Evolutionary conservation across 768 basidiomycete species (phyloP).

Genomic region (Phylloporus rhodoxanthus): DNA sequence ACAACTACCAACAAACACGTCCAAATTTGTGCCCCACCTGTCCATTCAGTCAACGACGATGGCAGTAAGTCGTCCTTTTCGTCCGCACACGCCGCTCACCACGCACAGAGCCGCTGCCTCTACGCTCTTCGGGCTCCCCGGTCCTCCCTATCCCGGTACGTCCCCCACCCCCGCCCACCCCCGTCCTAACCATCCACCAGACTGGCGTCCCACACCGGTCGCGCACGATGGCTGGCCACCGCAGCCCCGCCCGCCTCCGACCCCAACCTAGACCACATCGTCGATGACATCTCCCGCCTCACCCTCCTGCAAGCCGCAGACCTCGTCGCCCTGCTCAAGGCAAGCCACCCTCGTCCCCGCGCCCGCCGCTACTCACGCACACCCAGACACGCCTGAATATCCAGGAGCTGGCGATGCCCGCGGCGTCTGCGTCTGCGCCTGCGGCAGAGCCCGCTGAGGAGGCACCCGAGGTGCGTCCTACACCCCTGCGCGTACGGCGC

Average conservation of each 20-base stretch:
- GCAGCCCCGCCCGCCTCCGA: slow-evolving; percentile 46
- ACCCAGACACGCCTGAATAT: slow-evolving; percentile 85
- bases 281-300: slow-evolving; percentile 86
- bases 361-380: background rate
- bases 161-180: background rate
- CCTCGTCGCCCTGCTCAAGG: slow-evolving; percentile 88
- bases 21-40: no score
- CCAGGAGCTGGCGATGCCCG: slow-evolving; percentile 92
- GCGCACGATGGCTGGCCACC: slow-evolving; percentile 54
- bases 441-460: slow-evolving; percentile 57
- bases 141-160: slow-evolving; percentile 9
- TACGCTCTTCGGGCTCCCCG: slow-evolving; percentile 13
- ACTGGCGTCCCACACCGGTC: slow-evolving; percentile 25
- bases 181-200: slow-evolving; percentile 4
- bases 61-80: slow-evolving; percentile 14
- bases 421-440: slow-evolving; percentile 57
- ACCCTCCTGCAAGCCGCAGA: slow-evolving; percentile 94
- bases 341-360: slow-evolving; percentile 26
- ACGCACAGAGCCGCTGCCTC: slow-evolving; percentile 19
- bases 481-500: background rate
- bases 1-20: no score
- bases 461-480: slow-evolving; percentile 51
- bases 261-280: slow-evolving; percentile 72
- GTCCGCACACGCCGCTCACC: background rate
- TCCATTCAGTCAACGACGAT: slow-evolving; percentile 14